phyloP scores from a whole-genome alignment of 495 filamentous ascomycete genomes.

The Filosporella fistucella region DNA sequence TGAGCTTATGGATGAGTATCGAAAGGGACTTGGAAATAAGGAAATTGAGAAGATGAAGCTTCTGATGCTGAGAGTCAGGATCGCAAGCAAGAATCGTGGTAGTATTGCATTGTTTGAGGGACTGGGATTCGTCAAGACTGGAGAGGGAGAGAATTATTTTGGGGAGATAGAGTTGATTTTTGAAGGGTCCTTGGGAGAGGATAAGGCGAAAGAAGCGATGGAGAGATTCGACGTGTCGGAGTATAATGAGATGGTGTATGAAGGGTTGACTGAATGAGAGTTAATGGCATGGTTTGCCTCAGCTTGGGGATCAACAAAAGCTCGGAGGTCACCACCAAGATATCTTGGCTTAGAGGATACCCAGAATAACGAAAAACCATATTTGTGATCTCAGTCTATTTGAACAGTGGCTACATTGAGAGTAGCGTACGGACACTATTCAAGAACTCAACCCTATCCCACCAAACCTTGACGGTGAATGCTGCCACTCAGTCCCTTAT shows the following conservation, averaged over 20 bases:
- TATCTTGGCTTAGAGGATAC: no score
- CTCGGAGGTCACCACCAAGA: no score
- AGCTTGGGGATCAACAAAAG: no score
- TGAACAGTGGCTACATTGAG: no score
- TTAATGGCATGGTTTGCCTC: no score
- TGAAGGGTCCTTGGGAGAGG: slow-evolving; percentile 29
- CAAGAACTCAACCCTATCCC: no score
- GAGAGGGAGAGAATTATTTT: slow-evolving; percentile 56
- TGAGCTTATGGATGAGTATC: slow-evolving; percentile 58
- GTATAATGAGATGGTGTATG: slow-evolving; percentile 40
- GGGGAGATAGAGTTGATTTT: slow-evolving; percentile 40
- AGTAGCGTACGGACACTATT: no score
- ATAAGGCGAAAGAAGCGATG: slow-evolving; percentile 23
- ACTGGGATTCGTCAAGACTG: slow-evolving; percentile 46
- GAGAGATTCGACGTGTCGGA: slow-evolving; percentile 29
- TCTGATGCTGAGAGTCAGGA: slow-evolving; percentile 51
- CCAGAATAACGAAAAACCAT: no score
- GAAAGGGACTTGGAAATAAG: not conserved
- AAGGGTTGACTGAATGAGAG: not conserved
- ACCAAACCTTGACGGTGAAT: no score
- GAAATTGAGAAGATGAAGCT: slow-evolving; percentile 2
- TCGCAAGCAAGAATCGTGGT: slow-evolving; percentile 46
- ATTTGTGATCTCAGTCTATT: no score
- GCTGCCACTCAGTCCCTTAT: no score
- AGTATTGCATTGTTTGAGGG: slow-evolving; percentile 60